phyloP scores from a whole-genome alignment of 2,329 filamentous ascomycete genomes.

The Emmonsiellopsis sp. region DNA sequence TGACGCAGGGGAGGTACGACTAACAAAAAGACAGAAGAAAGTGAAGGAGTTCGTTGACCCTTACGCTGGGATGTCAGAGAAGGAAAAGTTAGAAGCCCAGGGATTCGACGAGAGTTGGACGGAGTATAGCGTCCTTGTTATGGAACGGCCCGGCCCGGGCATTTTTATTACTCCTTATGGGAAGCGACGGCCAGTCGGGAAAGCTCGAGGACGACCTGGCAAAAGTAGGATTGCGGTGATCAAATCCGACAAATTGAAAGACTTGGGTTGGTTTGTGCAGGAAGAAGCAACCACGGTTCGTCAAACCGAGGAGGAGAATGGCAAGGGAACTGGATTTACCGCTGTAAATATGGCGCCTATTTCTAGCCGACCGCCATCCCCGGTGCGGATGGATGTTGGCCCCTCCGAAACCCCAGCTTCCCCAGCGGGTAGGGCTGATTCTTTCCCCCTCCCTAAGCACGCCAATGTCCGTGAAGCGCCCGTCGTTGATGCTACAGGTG shows the following conservation, averaged over 20 bases:
- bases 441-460: background rate
- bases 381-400: background rate
- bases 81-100: slow-evolving; percentile 29
- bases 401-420: no score
- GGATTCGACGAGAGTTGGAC: slow-evolving; percentile 35
- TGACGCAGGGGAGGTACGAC: background rate
- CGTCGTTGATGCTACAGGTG: background rate
- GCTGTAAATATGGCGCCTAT: background rate
- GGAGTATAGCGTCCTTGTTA: slow-evolving; percentile 28
- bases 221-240: slow-evolving; percentile 33
- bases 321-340: background rate
- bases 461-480: background rate
- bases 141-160: slow-evolving; percentile 29
- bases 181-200: slow-evolving; percentile 29
- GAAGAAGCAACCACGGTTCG: slow-evolving; percentile 1
- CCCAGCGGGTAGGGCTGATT: background rate
- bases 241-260: slow-evolving; percentile 23
- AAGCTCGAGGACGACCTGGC: slow-evolving; percentile 28
- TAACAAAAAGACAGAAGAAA: slow-evolving; percentile 5
- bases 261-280: slow-evolving; percentile 28
- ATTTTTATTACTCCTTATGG: slow-evolving; percentile 34
- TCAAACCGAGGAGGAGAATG: background rate
- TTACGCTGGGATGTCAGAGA: slow-evolving; percentile 25
- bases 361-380: background rate
- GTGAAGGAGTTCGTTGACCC: slow-evolving; percentile 7